Conservation (phyloP, 2,329 filamentous ascomycete genomes). For the Cladophialophora chaetospira region DNA sequence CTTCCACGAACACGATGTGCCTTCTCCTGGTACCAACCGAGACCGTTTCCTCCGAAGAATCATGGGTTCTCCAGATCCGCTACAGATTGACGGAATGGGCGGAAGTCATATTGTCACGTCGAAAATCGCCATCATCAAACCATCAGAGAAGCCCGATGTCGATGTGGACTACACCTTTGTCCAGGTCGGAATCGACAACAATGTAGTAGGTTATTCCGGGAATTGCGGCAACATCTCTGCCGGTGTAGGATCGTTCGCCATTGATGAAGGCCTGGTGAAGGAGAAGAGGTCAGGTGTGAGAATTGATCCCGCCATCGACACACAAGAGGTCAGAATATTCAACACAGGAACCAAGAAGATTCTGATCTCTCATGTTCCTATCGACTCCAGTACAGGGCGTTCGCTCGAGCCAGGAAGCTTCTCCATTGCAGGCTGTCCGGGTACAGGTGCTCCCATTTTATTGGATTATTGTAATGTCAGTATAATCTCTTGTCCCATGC, state of each 20-base stretch:
- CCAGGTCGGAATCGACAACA: constrained; percentile 64
- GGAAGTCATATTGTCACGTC: constrained; percentile 68
- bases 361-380: constrained; percentile 26
- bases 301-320: constrained; percentile 7
- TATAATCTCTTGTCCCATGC: neutral
- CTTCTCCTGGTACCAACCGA: constrained; percentile 33
- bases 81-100: constrained; percentile 72
- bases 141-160: constrained; percentile 50
- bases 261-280: constrained; percentile 26
- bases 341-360: constrained; percentile 24
- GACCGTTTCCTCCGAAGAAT: constrained; percentile 20
- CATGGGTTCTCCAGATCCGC: constrained; percentile 43
- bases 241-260: constrained; percentile 26
- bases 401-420: constrained; percentile 12
- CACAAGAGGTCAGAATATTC: constrained; percentile 25
- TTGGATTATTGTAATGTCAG: constrained; percentile 28
- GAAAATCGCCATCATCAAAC: constrained; percentile 68
- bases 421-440: constrained; percentile 24
- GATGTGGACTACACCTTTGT: constrained; percentile 73
- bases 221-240: constrained; percentile 30
- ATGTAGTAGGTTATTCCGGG: constrained; percentile 7
- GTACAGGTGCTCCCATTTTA: constrained; percentile 22
- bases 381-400: constrained; percentile 11
- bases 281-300: constrained; percentile 12
- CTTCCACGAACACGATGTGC: constrained; percentile 41